phyloP scores from a whole-genome alignment of 805 yeast genomes.

The Yamadazyma sp. region DNA sequence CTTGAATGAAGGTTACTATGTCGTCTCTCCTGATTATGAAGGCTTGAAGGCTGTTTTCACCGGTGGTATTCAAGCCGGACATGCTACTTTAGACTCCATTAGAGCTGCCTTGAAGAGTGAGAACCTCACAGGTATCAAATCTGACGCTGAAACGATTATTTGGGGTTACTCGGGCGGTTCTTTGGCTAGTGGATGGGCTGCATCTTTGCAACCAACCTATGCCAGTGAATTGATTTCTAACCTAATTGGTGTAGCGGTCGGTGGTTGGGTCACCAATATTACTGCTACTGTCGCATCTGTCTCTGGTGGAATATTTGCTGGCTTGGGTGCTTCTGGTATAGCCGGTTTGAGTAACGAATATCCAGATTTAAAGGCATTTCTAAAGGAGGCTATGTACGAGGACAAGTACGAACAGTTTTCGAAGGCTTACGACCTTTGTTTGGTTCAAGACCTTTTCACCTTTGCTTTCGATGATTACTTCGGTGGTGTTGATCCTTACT shows the following conservation, averaged over 20 bases:
- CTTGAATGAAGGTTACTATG: constrained; percentile 31
- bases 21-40: constrained; percentile 35
- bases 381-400: constrained; percentile 8
- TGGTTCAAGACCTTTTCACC: constrained; percentile 5
- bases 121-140: constrained; percentile 20
- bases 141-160: constrained; percentile 22
- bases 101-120: constrained; percentile 24
- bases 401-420: constrained; percentile 10
- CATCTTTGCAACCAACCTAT: constrained; percentile 34
- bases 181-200: constrained; percentile 39
- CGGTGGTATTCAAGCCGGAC: constrained; percentile 33
- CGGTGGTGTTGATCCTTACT: constrained; percentile 11
- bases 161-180: constrained; percentile 46
- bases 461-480: constrained; percentile 14
- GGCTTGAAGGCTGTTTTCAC: constrained; percentile 33
- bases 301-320: constrained; percentile 29
- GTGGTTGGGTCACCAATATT: constrained; percentile 38
- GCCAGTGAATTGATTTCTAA: constrained; percentile 31
- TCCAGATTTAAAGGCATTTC: constrained; percentile 19
- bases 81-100: constrained; percentile 30
- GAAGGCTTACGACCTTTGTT: constrained; percentile 12
- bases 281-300: constrained; percentile 24
- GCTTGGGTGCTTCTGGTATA: constrained; percentile 29
- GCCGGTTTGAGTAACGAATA: constrained; percentile 33
- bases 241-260: constrained; percentile 33